Conservation (phyloP, 2,329 filamentous ascomycete genomes). For the Hypoxylon sp. region DNA sequence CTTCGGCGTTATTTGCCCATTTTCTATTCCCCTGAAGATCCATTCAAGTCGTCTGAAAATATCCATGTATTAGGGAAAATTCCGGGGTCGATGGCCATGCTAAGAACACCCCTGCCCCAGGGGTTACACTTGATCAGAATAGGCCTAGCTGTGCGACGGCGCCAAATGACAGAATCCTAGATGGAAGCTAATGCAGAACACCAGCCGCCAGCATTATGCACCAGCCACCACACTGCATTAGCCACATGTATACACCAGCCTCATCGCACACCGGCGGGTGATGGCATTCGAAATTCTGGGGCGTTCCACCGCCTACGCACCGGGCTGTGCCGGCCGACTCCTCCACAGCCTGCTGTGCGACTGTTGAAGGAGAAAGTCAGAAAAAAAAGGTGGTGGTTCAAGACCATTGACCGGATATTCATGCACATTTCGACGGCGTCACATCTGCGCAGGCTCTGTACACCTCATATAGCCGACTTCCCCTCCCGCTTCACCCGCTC, state of each 20-base stretch:
- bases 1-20: constrained; percentile 11
- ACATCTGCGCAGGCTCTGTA: constrained; percentile 27
- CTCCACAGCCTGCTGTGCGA: constrained; percentile 31
- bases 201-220: constrained; percentile 3
- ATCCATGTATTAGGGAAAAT: constrained; percentile 24
- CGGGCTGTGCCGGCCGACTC: constrained; percentile 21
- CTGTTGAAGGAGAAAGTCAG: constrained; percentile 20
- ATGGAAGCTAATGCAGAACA: constrained; percentile 22
- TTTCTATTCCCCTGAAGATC: constrained; percentile 42
- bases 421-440: constrained; percentile 32
- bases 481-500: constrained; percentile 13
- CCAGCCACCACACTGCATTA: constrained; percentile 19
- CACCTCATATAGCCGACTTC: constrained; percentile 25
- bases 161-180: constrained; percentile 18
- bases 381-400: constrained; percentile 25
- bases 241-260: constrained; percentile 11
- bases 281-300: background rate
- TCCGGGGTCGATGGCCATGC: constrained; percentile 19
- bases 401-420: constrained; percentile 20
- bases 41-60: constrained; percentile 22
- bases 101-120: constrained; percentile 29
- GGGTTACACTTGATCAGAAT: constrained; percentile 21
- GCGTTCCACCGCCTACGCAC: constrained; percentile 26
- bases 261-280: constrained; percentile 10
- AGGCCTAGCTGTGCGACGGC: constrained; percentile 16